Base-by-base conservation (phyloP, 1,284 basidiomycete species). In the Ceratobasidium sp. region DNA sequence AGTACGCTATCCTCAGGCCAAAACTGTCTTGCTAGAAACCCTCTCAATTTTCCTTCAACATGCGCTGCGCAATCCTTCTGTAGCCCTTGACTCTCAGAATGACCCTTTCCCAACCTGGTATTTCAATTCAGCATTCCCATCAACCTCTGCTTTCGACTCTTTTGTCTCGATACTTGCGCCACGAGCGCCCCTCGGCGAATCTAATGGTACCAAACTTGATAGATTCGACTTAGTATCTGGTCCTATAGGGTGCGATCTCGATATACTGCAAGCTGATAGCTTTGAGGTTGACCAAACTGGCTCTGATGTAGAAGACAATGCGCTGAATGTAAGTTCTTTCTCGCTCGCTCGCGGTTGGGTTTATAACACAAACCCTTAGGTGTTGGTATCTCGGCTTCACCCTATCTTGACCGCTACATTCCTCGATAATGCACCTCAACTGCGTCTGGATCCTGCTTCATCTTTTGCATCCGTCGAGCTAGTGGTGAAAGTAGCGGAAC, bases 361-460 rank as follows among this genome's bases (percentile, higher is more conserved):
- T 76, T 61, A 69, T 64, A 56, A 64, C 69, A 76, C 61, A 23
- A 13, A 35, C 31, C n/a, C 65, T 64, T 49, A 78, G 76, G 45
- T 64, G 15, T 47, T 85, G 5, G 78, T 83, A 61, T 84, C 86
- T 49, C 89, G 91, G 7, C 84, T 98, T 20, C 89, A 95, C 80
- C 87, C 94, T 0, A 91, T 91, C 2, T 85, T 98, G 5, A 85
- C 94, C 1, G 90, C 94, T 6, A 92, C 92, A 0, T 94, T 95
- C 82, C 88, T 98, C 28, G 96, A 98, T 82, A 89, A 90, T 78
- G 94, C 94, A 1, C 94, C 69, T 23, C 96, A 1, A 82, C 88
- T 10, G 93, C 93, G 1, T 96, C 97, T 83, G 3, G 88, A 90
- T 8, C 91, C 91, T 0, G 87, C 87, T 77, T 84, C 84, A 28